phyloP scores from a whole-genome alignment of 495 filamentous ascomycete species.

The Penicillium parvum region DNA sequence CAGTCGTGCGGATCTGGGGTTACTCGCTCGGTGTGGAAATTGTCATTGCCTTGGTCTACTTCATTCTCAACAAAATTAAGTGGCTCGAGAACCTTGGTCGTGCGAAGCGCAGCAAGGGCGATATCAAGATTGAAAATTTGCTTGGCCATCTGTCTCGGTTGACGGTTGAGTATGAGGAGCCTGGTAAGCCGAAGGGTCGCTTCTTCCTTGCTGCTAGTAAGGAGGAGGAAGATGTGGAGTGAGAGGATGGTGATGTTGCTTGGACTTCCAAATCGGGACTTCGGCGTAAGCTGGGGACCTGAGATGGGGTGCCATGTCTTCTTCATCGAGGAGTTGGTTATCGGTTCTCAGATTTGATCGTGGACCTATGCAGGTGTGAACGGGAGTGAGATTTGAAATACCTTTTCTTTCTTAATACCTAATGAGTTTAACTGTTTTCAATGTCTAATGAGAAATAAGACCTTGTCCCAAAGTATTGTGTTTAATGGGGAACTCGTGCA shows the following conservation, averaged over 20 bases:
- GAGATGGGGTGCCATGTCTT: too few species aligned
- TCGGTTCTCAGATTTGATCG: too few species aligned
- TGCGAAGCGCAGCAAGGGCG: slow-evolving; percentile 59
- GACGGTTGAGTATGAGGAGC: slow-evolving; percentile 63
- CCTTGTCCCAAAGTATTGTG: too few species aligned
- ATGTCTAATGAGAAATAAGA: too few species aligned
- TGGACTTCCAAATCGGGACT: not conserved
- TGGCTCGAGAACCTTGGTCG: slow-evolving; percentile 71
- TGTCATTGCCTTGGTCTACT: slow-evolving; percentile 72
- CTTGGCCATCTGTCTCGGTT: slow-evolving; percentile 65
- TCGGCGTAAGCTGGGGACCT: too few species aligned
- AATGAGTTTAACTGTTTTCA: too few species aligned
- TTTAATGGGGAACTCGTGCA: too few species aligned
- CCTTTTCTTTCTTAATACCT: too few species aligned
- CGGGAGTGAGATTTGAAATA: too few species aligned
- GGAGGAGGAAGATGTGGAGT: slow-evolving; percentile 44
- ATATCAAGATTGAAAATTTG: slow-evolving; percentile 72
- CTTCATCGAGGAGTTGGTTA: too few species aligned
- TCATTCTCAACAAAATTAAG: slow-evolving; percentile 59
- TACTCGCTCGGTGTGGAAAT: slow-evolving; percentile 72
- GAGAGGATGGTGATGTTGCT: slow-evolving; percentile 1
- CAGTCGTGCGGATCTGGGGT: slow-evolving; percentile 71
- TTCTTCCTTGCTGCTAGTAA: slow-evolving; percentile 38
- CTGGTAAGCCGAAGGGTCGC: slow-evolving; percentile 36
- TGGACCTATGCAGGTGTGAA: too few species aligned